phyloP scores from a whole-genome alignment of 2,329 filamentous ascomycete genomes.

The Thermomyces lanuginosus region DNA sequence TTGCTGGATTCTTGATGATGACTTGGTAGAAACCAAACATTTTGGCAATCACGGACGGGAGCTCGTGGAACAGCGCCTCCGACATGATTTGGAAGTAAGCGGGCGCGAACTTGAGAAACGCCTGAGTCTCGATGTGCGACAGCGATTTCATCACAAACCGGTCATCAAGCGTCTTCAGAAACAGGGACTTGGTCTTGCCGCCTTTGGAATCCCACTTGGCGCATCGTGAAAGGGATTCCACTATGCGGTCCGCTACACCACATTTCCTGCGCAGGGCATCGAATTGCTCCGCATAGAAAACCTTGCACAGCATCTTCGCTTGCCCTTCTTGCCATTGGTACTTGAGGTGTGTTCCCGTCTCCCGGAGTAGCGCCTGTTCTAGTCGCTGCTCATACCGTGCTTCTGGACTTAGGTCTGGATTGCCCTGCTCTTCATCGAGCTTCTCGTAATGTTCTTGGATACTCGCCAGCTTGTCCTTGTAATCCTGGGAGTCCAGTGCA shows the following conservation, averaged over 20 bases:
- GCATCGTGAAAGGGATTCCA: conserved; percentile 87
- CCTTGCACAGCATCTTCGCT: conserved; percentile 94
- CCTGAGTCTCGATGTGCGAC: conserved; percentile 77
- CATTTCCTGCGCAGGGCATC: conserved; percentile 87
- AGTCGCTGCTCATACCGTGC: conserved; percentile 51
- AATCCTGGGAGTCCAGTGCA: conserved; percentile 74
- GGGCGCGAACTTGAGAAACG: conserved; percentile 87
- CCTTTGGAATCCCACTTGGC: conserved; percentile 97
- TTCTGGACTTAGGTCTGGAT: conserved; percentile 20
- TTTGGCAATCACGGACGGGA: conserved; percentile 94
- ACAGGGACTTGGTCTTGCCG: conserved; percentile 93
- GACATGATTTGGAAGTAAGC: conserved; percentile 97
- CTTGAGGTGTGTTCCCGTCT: conserved; percentile 82
- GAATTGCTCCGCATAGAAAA: conserved; percentile 96
- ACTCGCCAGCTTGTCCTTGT: conserved; percentile 57
- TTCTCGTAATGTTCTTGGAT: conserved; percentile 23
- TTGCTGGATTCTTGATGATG: conserved; percentile 85
- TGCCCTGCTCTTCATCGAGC: conserved; percentile 12
- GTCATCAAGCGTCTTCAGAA: conserved; percentile 90
- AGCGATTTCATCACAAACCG: conserved; percentile 84
- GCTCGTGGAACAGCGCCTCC: conserved; percentile 82
- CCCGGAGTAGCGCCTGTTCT: conserved; percentile 67
- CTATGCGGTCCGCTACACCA: conserved; percentile 79
- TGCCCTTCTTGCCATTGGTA: conserved; percentile 89
- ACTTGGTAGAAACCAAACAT: conserved; percentile 99